phyloP scores from a whole-genome alignment of 139 green algal species.

The Trebouxia sp. region DNA sequence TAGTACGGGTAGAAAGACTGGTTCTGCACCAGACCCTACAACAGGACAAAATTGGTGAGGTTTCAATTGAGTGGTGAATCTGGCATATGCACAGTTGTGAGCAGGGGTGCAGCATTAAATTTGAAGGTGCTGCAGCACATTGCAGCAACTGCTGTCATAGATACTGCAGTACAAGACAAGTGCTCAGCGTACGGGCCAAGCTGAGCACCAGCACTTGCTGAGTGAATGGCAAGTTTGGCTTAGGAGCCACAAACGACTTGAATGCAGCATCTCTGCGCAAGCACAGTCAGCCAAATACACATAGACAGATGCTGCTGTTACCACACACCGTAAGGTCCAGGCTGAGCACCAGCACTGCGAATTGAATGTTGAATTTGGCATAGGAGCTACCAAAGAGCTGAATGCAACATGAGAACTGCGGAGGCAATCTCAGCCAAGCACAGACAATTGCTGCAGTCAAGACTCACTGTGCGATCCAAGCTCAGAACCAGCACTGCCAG shows the following conservation, averaged over 20 bases:
- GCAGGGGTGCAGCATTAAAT: too few relatives aligned
- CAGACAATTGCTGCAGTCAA: background rate
- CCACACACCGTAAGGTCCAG: background rate
- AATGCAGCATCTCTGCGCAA: too few relatives aligned
- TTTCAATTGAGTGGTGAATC: too few relatives aligned
- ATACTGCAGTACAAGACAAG: too few relatives aligned
- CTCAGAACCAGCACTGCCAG: slow-evolving; percentile 27
- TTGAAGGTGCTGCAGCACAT: too few relatives aligned
- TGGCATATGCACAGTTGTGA: too few relatives aligned
- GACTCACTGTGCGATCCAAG: slow-evolving; percentile 17
- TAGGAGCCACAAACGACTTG: background rate
- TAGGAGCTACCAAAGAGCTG: background rate
- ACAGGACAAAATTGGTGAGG: too few relatives aligned
- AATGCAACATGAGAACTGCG: background rate
- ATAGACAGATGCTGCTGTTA: background rate
- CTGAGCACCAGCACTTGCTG: slow-evolving; percentile 14
- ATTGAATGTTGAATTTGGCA: background rate
- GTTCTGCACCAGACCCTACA: slow-evolving; percentile 21
- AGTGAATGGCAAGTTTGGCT: background rate
- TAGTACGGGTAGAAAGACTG: slow-evolving; percentile 32
- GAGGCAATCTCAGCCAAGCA: background rate
- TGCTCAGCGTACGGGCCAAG: too few relatives aligned
- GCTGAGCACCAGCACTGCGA: slow-evolving; percentile 20
- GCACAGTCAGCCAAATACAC: too few relatives aligned
- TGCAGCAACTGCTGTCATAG: too few relatives aligned